Evolutionary conservation across 345 rosid genomes (phyloP).

Genomic region (Viola odorata): DNA sequence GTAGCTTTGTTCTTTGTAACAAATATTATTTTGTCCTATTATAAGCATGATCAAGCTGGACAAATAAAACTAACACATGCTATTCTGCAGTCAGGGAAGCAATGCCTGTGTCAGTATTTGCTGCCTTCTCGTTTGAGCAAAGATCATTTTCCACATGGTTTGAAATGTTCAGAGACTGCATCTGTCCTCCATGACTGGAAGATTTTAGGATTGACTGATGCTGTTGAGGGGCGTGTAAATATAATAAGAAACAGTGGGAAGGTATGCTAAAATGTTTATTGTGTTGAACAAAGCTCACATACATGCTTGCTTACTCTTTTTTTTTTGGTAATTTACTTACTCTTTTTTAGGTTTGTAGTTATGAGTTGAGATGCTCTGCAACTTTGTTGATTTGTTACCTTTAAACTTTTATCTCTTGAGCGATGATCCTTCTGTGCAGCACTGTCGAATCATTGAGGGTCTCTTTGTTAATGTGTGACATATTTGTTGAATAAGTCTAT

Average conservation of each 20-base stretch:
- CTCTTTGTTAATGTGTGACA: no score
- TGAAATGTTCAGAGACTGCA: conserved; percentile 43
- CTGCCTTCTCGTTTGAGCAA: conserved; percentile 55
- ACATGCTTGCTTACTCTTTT: background rate
- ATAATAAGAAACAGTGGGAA: conserved; percentile 63
- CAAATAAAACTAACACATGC: no score
- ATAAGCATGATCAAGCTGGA: no score
- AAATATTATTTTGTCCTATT: background rate
- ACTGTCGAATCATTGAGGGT: no score
- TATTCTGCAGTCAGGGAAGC: conserved; percentile 70
- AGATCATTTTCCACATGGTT: conserved; percentile 35
- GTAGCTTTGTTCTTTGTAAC: background rate
- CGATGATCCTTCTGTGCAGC: no score
- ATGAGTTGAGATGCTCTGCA: background rate
- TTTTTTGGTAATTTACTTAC: background rate
- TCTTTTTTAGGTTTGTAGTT: conserved; percentile 1
- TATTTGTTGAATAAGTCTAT: background rate
- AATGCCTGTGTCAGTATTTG: conserved; percentile 77
- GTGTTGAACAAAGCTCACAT: background rate
- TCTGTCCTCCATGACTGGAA: conserved; percentile 51
- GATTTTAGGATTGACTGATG: conserved; percentile 76
- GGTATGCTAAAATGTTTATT: conserved; percentile 34
- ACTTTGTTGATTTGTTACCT: conserved; percentile 2
- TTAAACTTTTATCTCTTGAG: background rate
- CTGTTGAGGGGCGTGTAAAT: conserved; percentile 75